A percentile compares a stretch with the other conserved stretches of the same genome.
Conservation (phyloP, 108 stramenopile species). For the Asterionellopsis glacialis region DNA sequence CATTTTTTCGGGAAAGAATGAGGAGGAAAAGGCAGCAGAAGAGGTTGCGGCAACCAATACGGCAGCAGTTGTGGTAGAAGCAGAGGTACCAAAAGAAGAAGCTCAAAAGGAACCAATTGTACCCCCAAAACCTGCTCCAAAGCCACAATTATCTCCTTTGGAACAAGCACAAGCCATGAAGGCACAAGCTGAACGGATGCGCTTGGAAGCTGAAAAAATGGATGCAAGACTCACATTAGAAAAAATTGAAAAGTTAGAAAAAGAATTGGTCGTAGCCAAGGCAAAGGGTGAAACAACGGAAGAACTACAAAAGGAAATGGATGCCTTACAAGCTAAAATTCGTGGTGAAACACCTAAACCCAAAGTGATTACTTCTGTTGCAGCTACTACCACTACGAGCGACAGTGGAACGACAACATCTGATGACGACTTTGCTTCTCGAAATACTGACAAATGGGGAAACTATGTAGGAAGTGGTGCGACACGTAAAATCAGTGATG, state of each 20-base stretch:
- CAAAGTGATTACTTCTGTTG: not conserved
- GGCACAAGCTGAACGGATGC: conserved; percentile 52
- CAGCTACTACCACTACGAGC: not conserved
- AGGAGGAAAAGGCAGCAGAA: no score
- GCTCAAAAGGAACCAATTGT: no score
- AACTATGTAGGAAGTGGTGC: no score
- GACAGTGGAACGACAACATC: not conserved
- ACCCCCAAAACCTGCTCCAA: no score
- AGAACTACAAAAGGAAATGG: conserved; percentile 6
- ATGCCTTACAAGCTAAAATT: conserved; percentile 7
- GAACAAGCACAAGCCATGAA: no score
- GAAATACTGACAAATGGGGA: no score
- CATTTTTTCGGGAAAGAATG: no score
- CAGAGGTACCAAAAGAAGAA: no score
- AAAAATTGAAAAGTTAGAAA: conserved; percentile 60
- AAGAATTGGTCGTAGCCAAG: conserved; percentile 21
- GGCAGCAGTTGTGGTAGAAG: no score
- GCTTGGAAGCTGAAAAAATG: conserved; percentile 68
- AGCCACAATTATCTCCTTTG: no score
- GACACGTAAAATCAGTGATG: no score
- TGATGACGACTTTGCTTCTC: not conserved
- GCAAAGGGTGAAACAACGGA: conserved; percentile 1
- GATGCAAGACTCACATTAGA: conserved; percentile 59
- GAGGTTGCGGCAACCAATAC: no score
- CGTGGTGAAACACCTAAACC: conserved; percentile 5